Percentiles rank a stretch among this genome's conserved stretches.
Conservation (phyloP, 495 filamentous ascomycete species). For the Aspergillus kassunensis region DNA sequence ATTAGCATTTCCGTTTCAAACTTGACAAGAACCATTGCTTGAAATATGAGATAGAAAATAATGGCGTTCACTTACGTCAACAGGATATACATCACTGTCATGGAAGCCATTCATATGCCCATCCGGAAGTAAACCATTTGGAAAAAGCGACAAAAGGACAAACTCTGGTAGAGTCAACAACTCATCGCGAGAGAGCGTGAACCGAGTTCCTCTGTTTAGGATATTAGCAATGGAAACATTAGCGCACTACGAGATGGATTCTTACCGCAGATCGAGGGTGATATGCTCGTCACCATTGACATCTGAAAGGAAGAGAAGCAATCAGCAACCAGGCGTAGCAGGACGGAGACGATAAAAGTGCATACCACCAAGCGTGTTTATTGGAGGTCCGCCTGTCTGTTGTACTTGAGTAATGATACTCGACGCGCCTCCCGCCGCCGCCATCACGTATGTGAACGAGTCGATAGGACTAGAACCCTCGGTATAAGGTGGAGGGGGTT, state of each 20-base stretch:
- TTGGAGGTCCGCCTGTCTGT: constrained; percentile 77
- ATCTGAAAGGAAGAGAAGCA: constrained; percentile 48
- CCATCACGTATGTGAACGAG: constrained; percentile 96
- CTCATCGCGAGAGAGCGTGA: constrained; percentile 90
- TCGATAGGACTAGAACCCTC: constrained; percentile 90
- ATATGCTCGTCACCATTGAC: constrained; percentile 92
- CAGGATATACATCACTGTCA: constrained; percentile 90
- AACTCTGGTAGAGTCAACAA: constrained; percentile 95
- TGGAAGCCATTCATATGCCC: constrained; percentile 91
- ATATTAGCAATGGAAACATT: constrained; percentile 13
- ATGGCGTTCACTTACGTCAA: constrained; percentile 74
- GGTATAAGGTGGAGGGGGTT: constrained; percentile 93
- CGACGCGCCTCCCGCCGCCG: constrained; percentile 89
- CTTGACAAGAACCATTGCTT: no score
- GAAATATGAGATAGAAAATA: no score
- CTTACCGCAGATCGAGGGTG: constrained; percentile 86
- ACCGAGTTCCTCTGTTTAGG: constrained; percentile 72
- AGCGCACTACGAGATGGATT: not conserved
- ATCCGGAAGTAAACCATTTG: constrained; percentile 95
- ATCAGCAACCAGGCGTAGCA: constrained; percentile 9
- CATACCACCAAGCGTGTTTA: constrained; percentile 85
- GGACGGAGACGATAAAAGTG: not conserved
- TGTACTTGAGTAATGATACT: constrained; percentile 99
- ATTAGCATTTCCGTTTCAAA: constrained; percentile 59
- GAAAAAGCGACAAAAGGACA: constrained; percentile 96